Evolutionary conservation across 345 rosid species (phyloP).

Genomic region (Iberis pinnata): DNA sequence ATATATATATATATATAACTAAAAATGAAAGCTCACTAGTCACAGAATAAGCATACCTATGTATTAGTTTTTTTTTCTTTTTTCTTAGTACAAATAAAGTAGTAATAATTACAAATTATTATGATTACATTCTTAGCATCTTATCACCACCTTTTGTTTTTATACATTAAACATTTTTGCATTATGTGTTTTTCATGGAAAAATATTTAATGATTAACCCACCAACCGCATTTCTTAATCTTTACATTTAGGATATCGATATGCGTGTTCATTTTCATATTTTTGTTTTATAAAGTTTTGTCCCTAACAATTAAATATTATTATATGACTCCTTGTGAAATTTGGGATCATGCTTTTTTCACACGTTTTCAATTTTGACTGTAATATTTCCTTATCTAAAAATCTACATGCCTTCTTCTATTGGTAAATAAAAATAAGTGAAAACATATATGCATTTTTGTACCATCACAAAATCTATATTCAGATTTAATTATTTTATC

Average conservation of each 20-base stretch:
- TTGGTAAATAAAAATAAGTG: too few relatives aligned
- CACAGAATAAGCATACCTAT: neutral
- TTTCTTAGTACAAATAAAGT: neutral
- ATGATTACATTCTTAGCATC: constrained; percentile 4
- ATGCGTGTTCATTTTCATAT: neutral
- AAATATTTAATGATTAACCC: constrained; percentile 26
- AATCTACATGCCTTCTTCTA: too few relatives aligned
- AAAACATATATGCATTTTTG: too few relatives aligned
- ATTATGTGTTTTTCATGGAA: constrained; percentile 20
- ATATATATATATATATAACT: neutral
- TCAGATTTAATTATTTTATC: too few relatives aligned
- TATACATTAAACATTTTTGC: neutral
- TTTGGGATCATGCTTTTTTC: too few relatives aligned
- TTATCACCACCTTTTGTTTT: constrained; percentile 22
- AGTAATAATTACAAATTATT: constrained; percentile 16
- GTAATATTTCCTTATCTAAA: too few relatives aligned
- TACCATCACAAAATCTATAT: too few relatives aligned
- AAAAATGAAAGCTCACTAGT: constrained; percentile 7
- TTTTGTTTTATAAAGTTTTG: neutral
- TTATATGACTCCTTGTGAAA: too few relatives aligned
- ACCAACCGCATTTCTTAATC: constrained; percentile 35
- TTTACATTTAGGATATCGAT: constrained; percentile 25
- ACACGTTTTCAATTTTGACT: too few relatives aligned
- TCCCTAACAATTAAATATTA: neutral
- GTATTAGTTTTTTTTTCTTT: neutral